phyloP scores from a whole-genome alignment of 1,284 basidiomycete genomes.

The Trametes versicolor region DNA sequence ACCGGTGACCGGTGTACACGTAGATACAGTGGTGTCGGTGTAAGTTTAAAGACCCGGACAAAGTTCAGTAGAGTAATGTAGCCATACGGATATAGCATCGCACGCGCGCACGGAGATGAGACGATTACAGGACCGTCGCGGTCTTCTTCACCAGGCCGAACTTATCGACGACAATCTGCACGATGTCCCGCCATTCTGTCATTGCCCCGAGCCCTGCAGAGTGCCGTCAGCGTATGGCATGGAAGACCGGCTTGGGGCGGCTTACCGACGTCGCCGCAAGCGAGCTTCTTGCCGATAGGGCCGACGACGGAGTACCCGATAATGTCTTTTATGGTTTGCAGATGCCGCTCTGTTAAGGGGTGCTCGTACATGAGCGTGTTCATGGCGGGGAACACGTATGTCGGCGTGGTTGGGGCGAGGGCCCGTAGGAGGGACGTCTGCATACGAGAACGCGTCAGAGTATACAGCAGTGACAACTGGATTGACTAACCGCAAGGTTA shows the following conservation, averaged over 20 bases:
- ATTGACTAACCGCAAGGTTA: constrained; percentile 79
- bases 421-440: constrained; percentile 94
- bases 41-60: too few relatives aligned
- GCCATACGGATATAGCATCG: neutral
- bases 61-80: too few relatives aligned
- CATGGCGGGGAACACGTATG: constrained; percentile 96
- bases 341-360: constrained; percentile 88
- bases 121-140: neutral
- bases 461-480: neutral
- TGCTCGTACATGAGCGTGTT: constrained; percentile 98
- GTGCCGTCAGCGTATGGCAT: neutral
- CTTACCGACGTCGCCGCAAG: constrained; percentile 92
- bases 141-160: constrained; percentile 52
- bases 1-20: neutral
- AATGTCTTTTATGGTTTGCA: constrained; percentile 75
- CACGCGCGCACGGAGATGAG: neutral
- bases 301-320: constrained; percentile 86
- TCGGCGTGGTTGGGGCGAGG: constrained; percentile 81
- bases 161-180: constrained; percentile 69
- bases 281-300: constrained; percentile 87
- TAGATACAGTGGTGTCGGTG: neutral
- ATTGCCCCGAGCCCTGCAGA: constrained; percentile 85
- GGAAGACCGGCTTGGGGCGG: constrained; percentile 36
- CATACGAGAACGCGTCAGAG: neutral
- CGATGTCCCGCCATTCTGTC: constrained; percentile 91